A percentile compares a stretch with the other conserved stretches of the same genome.
Conservation (phyloP, 2,329 filamentous ascomycete genomes). For the Fusarium floridanum region DNA sequence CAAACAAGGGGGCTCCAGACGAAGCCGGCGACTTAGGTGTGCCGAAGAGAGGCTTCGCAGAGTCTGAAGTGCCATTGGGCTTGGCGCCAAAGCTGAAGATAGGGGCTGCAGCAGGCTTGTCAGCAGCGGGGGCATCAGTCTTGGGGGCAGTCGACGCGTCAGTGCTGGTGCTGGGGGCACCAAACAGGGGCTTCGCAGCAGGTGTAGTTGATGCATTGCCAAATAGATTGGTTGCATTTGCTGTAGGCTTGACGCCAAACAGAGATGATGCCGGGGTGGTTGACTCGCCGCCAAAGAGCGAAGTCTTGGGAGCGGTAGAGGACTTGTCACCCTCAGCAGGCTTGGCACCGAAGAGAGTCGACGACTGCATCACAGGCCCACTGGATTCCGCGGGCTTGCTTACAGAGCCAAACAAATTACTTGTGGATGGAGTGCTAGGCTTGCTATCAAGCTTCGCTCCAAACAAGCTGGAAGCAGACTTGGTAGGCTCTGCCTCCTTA, state of each 20-base stretch:
- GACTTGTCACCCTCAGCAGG: constrained; percentile 47
- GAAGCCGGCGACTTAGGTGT: constrained; percentile 52
- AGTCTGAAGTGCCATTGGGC: constrained; percentile 45
- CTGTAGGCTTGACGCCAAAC: constrained; percentile 46
- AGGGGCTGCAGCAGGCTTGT: constrained; percentile 45
- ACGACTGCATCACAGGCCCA: constrained; percentile 45
- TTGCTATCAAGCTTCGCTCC: constrained; percentile 52
- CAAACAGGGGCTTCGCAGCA: constrained; percentile 48
- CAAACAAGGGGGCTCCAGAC: constrained; percentile 52
- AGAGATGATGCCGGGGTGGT: constrained; percentile 32
- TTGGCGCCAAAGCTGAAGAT: constrained; percentile 53
- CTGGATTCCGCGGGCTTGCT: constrained; percentile 50
- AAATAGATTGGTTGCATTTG: constrained; percentile 49
- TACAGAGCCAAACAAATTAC: constrained; percentile 55
- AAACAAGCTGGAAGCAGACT: constrained; percentile 52
- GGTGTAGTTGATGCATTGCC: constrained; percentile 43
- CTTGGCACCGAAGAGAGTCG: constrained; percentile 53
- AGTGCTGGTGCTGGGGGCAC: constrained; percentile 31
- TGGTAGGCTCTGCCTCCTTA: constrained; percentile 46
- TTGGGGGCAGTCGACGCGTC: constrained; percentile 37
- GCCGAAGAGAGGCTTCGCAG: constrained; percentile 56
- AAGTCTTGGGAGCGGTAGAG: constrained; percentile 36
- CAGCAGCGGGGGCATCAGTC: constrained; percentile 36
- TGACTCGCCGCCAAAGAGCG: constrained; percentile 49
- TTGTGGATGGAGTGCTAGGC: constrained; percentile 40